Conservation (phyloP, 257 asterid genomes). For the Cinchona pubescens region DNA sequence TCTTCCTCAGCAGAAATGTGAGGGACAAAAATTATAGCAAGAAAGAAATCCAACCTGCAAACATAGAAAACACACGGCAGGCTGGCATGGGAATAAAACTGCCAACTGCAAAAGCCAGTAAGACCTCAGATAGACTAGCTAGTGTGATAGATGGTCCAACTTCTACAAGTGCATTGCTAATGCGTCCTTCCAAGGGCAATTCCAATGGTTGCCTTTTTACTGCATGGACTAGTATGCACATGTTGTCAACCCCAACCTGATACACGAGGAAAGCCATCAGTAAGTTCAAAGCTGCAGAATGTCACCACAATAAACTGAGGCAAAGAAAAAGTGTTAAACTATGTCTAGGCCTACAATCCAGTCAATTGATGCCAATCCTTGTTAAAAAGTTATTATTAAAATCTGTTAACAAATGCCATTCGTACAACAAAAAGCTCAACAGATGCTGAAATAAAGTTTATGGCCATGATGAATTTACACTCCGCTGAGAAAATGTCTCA, state of each 20-base stretch:
- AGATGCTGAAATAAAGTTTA: background rate
- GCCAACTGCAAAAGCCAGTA: conserved; percentile 99
- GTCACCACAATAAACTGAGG: background rate
- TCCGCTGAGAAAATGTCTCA: background rate
- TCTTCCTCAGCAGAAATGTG: background rate
- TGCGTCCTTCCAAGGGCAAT: conserved; percentile 89
- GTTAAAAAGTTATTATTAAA: background rate
- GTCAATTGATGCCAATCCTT: background rate
- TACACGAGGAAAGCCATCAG: conserved; percentile 15
- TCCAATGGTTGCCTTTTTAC: conserved; percentile 92
- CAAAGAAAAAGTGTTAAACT: background rate
- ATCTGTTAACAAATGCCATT: background rate
- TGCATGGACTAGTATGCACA: conserved; percentile 98
- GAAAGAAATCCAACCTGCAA: conserved; percentile 64
- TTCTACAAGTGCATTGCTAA: conserved; percentile 96
- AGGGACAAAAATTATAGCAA: background rate
- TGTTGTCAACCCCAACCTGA: conserved; percentile 99
- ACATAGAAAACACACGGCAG: conserved; percentile 96
- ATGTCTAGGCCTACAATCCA: background rate
- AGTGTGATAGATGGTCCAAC: conserved; percentile 98
- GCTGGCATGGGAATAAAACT: conserved; percentile 99
- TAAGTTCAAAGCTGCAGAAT: conserved; percentile 3
- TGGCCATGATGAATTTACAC: background rate
- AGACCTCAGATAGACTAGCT: conserved; percentile 92
- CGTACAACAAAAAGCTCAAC: background rate